A percentile compares a stretch with the other conserved stretches of the same genome.
Evolutionary conservation across 2,329 filamentous ascomycete genomes (phyloP).

Genomic region (Paraphaeosphaeria sporulosa): DNA sequence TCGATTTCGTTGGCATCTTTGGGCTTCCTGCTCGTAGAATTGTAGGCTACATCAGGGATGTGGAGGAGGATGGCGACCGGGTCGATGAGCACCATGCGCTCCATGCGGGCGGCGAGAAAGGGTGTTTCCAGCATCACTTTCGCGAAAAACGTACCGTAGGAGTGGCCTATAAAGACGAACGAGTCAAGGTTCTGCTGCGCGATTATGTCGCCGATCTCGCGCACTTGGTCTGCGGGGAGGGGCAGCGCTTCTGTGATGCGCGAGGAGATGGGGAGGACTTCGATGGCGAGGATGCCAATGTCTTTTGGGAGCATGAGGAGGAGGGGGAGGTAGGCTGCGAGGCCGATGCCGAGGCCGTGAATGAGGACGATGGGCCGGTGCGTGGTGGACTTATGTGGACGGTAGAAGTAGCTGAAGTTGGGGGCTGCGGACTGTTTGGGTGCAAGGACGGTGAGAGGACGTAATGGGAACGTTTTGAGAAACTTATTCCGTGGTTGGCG

Average conservation of each 20-base stretch:
- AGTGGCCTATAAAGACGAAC: constrained; percentile 66
- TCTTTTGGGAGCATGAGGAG: constrained; percentile 58
- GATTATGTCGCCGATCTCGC: constrained; percentile 63
- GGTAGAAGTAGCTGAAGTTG: constrained; percentile 60
- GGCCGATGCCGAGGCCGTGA: constrained; percentile 72
- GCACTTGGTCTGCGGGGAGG: constrained; percentile 58
- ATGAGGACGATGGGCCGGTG: constrained; percentile 68
- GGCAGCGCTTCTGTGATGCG: constrained; percentile 63
- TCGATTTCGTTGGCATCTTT: constrained; percentile 67
- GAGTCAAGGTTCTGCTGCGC: constrained; percentile 61
- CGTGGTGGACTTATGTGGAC: constrained; percentile 64
- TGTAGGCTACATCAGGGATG: constrained; percentile 71
- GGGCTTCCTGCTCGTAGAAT: constrained; percentile 56
- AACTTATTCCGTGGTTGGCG: constrained; percentile 50
- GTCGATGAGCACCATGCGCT: constrained; percentile 60
- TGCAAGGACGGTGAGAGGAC: constrained; percentile 59
- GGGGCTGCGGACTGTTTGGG: constrained; percentile 55
- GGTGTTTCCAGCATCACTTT: constrained; percentile 65
- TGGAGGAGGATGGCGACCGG: constrained; percentile 71
- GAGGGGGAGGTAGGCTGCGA: constrained; percentile 66
- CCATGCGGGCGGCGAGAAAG: constrained; percentile 52
- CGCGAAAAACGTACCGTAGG: constrained; percentile 67
- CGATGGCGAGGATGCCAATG: constrained; percentile 68
- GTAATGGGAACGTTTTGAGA: constrained; percentile 63
- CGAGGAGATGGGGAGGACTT: constrained; percentile 67